Base-by-base conservation (phyloP, 1,284 basidiomycete genomes). In the Irpex rosettiformis region DNA sequence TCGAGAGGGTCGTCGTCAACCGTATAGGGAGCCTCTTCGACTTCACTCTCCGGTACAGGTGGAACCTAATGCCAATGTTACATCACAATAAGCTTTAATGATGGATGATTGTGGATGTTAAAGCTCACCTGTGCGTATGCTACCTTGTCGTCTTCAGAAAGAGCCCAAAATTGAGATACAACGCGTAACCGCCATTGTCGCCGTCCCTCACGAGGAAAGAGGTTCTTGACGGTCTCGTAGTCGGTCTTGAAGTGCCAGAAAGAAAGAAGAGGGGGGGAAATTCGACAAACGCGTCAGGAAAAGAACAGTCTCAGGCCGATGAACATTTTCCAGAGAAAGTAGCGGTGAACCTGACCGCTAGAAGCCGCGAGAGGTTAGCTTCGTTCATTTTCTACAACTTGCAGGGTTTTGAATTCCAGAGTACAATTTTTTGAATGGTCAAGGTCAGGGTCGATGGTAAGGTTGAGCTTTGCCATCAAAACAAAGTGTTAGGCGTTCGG, bases 1-100 rank as follows among this genome's bases (percentile, higher is more conserved):
- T 81, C 79, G 47, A 73, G 63, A 5, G 80, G 73, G 68, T 87
- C 84, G 13, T 75, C 78, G 56, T 84, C 81, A 2, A 72, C 71
- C 43, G 66, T 66, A 42, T 77, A 67, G 63, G 77, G 56, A 2
- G 62, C 61, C 11, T 64, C 58, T 18, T 59, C 60, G 5, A 51
- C 53, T 22, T 63, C 65, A 3, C 7, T 45, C 37, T 33, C 33
- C 8, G 54, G 25, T 5, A 59, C 18, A 16, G 49, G 56, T 52
- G 63, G 30, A 24, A 53, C 28, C 48, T 58, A 56, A 25, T 27
- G 2, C 8, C 7, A 49, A 52, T 18, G 21, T 5, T 45, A 25
- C 21, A 16, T 30, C 13, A 55, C 16, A 22, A 16, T 42, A n/a
- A 29, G 43, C 37, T 51, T 21, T 3, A 30, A 22, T 29, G 37